phyloP scores from a whole-genome alignment of 441 rosid species.

The Pelargonium australe region DNA sequence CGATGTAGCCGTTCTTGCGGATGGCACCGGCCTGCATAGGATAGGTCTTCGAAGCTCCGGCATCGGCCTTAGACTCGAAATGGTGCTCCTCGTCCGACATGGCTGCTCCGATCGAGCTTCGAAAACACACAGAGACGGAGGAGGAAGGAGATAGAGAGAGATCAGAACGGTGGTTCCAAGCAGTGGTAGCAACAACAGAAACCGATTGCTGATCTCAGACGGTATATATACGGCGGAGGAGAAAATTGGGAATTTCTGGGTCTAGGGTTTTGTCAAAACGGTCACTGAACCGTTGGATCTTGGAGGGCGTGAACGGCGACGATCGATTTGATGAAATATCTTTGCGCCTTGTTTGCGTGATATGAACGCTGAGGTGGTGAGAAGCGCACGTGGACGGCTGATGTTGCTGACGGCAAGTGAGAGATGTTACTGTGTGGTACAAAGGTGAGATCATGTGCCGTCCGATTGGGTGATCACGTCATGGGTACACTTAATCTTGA shows the following conservation, averaged over 20 bases:
- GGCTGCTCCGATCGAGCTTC: slow-evolving; percentile 11
- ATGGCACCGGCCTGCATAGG: slow-evolving; percentile 89
- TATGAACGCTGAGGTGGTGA: slow-evolving; percentile 14
- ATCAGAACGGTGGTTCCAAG: background rate
- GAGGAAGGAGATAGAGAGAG: background rate
- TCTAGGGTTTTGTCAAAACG: background rate
- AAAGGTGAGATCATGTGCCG: no score
- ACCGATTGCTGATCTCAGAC: background rate
- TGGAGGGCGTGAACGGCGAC: background rate
- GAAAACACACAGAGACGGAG: background rate
- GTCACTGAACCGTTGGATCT: background rate
- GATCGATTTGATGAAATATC: background rate
- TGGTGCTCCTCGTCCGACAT: slow-evolving; percentile 98
- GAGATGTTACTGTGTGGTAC: no score
- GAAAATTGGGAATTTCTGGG: background rate
- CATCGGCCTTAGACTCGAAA: slow-evolving; percentile 86
- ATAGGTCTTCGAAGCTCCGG: slow-evolving; percentile 83
- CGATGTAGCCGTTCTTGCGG: slow-evolving; percentile 82
- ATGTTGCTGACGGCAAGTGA: background rate
- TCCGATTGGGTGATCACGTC: no score
- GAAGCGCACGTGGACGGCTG: slow-evolving; percentile 9
- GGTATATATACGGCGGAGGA: background rate
- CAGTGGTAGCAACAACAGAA: background rate
- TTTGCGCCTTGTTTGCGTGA: slow-evolving; percentile 12
- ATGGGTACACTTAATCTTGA: no score